Percentiles rank a stretch among this genome's conserved stretches.
phyloP scores from a whole-genome alignment of 345 rosid genomes.

The Psidium guajava region DNA sequence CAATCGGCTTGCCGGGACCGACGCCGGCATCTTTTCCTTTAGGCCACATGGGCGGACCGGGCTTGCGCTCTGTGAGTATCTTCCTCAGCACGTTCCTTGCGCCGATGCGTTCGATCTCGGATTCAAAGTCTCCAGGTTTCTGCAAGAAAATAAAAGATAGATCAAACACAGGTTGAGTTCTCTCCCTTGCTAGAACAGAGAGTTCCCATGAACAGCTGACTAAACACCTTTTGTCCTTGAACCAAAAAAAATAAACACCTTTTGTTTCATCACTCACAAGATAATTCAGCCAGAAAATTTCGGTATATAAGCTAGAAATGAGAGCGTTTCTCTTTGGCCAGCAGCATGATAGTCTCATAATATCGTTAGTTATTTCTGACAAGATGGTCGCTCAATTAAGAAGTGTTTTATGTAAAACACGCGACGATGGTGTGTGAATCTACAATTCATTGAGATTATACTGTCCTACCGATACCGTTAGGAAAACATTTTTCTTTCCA shows the following conservation, averaged over 20 bases:
- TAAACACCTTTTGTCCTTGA: not conserved
- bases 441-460: too few species aligned
- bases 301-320: not conserved
- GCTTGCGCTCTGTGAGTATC: slow-evolving; percentile 20
- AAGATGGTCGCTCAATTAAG: too few species aligned
- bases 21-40: slow-evolving; percentile 22
- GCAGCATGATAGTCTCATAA: too few species aligned
- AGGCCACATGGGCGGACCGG: slow-evolving; percentile 41
- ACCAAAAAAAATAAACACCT: too few species aligned
- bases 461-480: too few species aligned
- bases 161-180: not conserved
- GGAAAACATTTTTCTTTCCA: not conserved
- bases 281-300: too few species aligned
- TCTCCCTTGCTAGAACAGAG: not conserved
- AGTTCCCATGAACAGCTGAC: not conserved
- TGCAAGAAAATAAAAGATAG: not conserved
- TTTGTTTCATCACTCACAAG: not conserved
- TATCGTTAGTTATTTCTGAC: too few species aligned
- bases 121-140: slow-evolving; percentile 57
- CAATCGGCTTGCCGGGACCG: slow-evolving; percentile 3
- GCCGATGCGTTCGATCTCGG: slow-evolving; percentile 29
- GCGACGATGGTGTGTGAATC: too few species aligned
- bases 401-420: too few species aligned
- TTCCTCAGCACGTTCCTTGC: slow-evolving; percentile 25
- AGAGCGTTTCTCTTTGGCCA: too few species aligned